Base-by-base conservation (phyloP, 108 stramenopile genomes). In the Stephanodiscus minutulus region DNA sequence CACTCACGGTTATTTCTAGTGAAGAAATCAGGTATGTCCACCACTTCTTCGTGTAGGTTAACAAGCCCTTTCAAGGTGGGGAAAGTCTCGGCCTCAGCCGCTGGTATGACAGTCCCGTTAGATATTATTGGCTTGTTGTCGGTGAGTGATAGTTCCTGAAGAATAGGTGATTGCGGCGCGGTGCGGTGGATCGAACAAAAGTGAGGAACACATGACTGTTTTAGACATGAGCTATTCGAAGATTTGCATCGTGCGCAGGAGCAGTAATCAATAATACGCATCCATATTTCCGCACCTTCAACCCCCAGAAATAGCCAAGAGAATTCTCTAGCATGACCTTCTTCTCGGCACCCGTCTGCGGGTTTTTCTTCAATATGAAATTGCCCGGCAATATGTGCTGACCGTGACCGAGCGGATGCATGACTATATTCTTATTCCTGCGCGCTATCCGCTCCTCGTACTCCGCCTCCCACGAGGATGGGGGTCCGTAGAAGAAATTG, bases 291-390 rank as follows among this genome's bases (percentile, higher is more conserved):
- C 43, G 13, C 58, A 76, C 74, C 66, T 76, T 76, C 27, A 95
- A 57, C 77, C 89, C 90, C 94, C 94, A 95, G 67, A 95, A 95
- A 70, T 91, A 87, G 27, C 94, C 94, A 67, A 87, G 70, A 7
- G 66, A 84, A 44, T 89, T 76, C 74, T 95, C 94, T 29, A 87
- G 28, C 12, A 86, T 70, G 8, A 88, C 73, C 60, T 84, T 90
- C 54, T 83, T 64, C 44, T 85, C 75, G 25, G 70, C 77, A 18
- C 81, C 84, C 15, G 88, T 78, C 65, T 71, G 83, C 13, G 81
- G 73, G 74, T 88, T 60, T 31, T 65, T 70, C 64, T 89, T 88
- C 36, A 85, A 50, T 10, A 90, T 74, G 36, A 77, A 70, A 79
- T 88, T 84, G 27, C 87, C 89, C 0, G 91, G 91, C 22, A 90